Conservation (phyloP, 352 stramenopile species). For the Globisporangium iwayamae region DNA sequence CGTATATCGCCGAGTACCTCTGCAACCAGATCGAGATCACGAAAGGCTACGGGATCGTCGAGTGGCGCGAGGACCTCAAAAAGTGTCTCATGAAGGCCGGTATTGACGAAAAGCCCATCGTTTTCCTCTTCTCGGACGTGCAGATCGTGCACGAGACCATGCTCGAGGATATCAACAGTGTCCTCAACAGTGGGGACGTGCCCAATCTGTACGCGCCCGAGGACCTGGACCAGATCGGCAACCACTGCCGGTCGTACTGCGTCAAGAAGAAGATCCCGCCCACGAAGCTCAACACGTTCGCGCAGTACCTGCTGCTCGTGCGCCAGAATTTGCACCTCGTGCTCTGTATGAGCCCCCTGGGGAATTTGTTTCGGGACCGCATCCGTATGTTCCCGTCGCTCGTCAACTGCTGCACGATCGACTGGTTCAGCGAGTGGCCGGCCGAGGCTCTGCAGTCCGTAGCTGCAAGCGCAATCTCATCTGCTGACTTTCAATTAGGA, state of each 20-base stretch:
- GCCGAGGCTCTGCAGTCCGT: slow-evolving; percentile 80
- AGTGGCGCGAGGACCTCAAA: slow-evolving; percentile 94
- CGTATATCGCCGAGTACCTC: slow-evolving; percentile 92
- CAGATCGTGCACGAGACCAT: slow-evolving; percentile 95
- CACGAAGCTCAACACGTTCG: slow-evolving; percentile 94
- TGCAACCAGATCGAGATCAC: slow-evolving; percentile 94
- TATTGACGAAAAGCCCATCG: slow-evolving; percentile 90
- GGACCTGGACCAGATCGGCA: slow-evolving; percentile 91
- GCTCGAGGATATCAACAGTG: slow-evolving; percentile 95
- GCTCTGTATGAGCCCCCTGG: slow-evolving; percentile 91
- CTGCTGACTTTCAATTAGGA: slow-evolving; percentile 62
- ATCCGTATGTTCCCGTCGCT: slow-evolving; percentile 90
- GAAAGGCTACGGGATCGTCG: slow-evolving; percentile 90
- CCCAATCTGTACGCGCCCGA: slow-evolving; percentile 92
- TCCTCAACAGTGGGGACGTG: slow-evolving; percentile 94
- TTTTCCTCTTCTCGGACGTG: slow-evolving; percentile 95
- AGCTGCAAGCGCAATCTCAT: slow-evolving; percentile 55
- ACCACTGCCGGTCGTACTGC: slow-evolving; percentile 87
- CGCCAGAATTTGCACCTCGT: slow-evolving; percentile 91
- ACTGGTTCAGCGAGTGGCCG: slow-evolving; percentile 89
- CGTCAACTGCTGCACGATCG: slow-evolving; percentile 88
- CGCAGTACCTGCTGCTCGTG: slow-evolving; percentile 92
- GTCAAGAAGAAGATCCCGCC: slow-evolving; percentile 87
- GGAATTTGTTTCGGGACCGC: slow-evolving; percentile 87
- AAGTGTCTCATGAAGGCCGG: slow-evolving; percentile 90